Evolutionary conservation across 805 yeast genomes (phyloP), one percentile per base, ranked within the genome.

Genomic region (Zygosaccharomyces siamensis): DNA sequence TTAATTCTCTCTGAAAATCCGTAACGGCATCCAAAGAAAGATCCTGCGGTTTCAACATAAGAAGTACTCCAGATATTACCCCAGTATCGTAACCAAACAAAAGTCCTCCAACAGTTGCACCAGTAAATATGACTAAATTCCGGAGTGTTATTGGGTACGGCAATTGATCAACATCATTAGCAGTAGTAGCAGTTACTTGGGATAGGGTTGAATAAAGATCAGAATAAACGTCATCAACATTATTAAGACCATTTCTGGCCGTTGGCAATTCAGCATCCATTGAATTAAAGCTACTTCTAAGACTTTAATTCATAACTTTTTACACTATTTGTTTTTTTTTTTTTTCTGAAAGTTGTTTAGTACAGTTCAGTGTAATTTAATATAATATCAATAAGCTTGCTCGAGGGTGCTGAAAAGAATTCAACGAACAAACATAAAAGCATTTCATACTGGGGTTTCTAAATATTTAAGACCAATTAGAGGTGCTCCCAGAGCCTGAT

Each of bases 71-170:
- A 7, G 84, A 77, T 36, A 80, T 78, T 38, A 83, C 77, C 43
- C 84, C 85, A 10, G 85, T 80, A 56, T 80, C 84, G 58, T 79
- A 81, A 11, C 86, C 86, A 58, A 80, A 80, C 45, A 80, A 73
- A 45, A 77, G 71, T 3, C 85, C 84, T 48, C 84, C 84, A 46
- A 80, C 73, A 4, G 84, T 80, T 24, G 80, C 61, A 32, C 61
- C 59, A 2, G 52, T 35, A 30, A 61, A 53, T 20, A 59, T 58
- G 2, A 56, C 28, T 1, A 49, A 21, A 4, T 59, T 59, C 38
- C 55, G 48, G 12, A 56, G 31, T 11, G 57, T 63, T 3, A 63
- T n/a, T 3, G 53, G 52, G 35, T 56, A 60, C 7, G 63, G 64
- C 39, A 60, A 48, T 24, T 59, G 56, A 32, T 66, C 70, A n/a